These are phyloP conservation scores for Diaporthe helianthi DNA, from an alignment of 2,329 filamentous ascomycete genomes.

Conservation along the genomic window DNA sequence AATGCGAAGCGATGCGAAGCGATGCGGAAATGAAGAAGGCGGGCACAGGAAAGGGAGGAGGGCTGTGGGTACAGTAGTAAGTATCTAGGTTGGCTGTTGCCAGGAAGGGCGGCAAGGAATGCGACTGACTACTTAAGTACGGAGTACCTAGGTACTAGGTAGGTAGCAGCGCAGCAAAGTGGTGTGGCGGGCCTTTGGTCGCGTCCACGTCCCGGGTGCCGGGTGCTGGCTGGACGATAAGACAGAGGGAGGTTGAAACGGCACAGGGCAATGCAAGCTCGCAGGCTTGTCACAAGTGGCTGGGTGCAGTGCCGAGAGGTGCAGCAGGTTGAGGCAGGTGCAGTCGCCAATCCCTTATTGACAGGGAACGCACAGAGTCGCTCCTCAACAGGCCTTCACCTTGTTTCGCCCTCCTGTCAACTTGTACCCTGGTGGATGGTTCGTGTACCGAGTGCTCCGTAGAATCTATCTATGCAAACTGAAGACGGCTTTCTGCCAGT, in stretches of 20 bases:
- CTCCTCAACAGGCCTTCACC: constrained; percentile 12
- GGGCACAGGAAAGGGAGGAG: constrained; percentile 1
- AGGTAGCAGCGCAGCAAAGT: constrained; percentile 6
- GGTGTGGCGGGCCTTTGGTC: constrained; percentile 4
- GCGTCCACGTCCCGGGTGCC: constrained; percentile 14
- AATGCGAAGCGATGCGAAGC: constrained; percentile 8
- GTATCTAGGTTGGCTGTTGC: constrained; percentile 9
- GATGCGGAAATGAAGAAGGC: constrained; percentile 17
- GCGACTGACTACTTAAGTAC: constrained; percentile 16
- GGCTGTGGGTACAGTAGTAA: too few relatives aligned
- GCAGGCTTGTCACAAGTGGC: constrained; percentile 21
- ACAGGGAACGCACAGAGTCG: constrained; percentile 21
- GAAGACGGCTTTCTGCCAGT: neutral
- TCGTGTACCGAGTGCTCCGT: too few relatives aligned
- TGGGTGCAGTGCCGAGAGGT: constrained; percentile 26
- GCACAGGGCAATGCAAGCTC: constrained; percentile 21
- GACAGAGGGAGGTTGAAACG: constrained; percentile 12
- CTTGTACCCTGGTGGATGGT: neutral
- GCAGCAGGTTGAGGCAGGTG: constrained; percentile 22
- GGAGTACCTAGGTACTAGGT: too few relatives aligned
- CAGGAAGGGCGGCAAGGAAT: constrained; percentile 14
- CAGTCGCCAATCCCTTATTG: constrained; percentile 3
- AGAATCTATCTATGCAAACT: too few relatives aligned
- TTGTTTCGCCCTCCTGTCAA: constrained; percentile 5
- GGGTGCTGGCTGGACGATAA: neutral